These are phyloP conservation scores for Tetratostichococcus sp. DNA, from an alignment of 139 green algal genomes.

Conservation along the genomic window DNA sequence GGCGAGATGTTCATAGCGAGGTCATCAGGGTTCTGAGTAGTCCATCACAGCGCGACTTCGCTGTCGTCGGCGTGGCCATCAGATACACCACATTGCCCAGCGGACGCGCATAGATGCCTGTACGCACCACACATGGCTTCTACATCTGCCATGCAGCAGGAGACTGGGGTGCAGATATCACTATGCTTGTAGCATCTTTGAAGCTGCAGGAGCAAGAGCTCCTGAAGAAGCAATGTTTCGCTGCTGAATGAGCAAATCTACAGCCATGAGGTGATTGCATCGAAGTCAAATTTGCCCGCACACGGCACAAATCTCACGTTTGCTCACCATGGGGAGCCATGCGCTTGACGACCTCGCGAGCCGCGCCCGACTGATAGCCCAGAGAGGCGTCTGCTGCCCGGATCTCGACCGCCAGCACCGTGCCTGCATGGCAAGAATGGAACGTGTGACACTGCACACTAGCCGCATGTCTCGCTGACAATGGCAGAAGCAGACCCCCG, in stretches of 20 bases:
- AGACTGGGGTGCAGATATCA: constrained; percentile 6
- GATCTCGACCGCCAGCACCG: constrained; percentile 82
- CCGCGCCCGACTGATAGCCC: constrained; percentile 47
- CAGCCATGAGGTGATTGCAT: background rate
- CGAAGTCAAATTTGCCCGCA: background rate
- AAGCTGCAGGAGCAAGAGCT: background rate
- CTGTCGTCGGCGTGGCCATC: constrained; percentile 79
- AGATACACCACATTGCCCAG: constrained; percentile 91
- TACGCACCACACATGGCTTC: constrained; percentile 5
- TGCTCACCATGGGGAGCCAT: constrained; percentile 24
- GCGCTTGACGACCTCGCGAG: constrained; percentile 35
- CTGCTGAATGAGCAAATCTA: background rate
- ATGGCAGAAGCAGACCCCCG: background rate
- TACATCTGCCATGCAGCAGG: background rate
- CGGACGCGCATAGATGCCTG: constrained; percentile 76
- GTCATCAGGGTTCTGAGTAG: constrained; percentile 42
- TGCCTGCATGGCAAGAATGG: constrained; percentile 35
- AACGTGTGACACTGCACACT: background rate
- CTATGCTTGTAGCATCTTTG: constrained; percentile 12
- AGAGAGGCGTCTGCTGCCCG: background rate
- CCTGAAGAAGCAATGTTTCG: background rate
- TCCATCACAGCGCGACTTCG: constrained; percentile 26
- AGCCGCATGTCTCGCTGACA: background rate
- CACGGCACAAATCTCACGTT: background rate
- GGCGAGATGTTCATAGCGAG: constrained; percentile 25